Percentiles rank a stretch among this genome's conserved stretches.
Evolutionary conservation across 768 basidiomycete genomes (phyloP).

Genomic region (Tricholoma bakamatsutake): DNA sequence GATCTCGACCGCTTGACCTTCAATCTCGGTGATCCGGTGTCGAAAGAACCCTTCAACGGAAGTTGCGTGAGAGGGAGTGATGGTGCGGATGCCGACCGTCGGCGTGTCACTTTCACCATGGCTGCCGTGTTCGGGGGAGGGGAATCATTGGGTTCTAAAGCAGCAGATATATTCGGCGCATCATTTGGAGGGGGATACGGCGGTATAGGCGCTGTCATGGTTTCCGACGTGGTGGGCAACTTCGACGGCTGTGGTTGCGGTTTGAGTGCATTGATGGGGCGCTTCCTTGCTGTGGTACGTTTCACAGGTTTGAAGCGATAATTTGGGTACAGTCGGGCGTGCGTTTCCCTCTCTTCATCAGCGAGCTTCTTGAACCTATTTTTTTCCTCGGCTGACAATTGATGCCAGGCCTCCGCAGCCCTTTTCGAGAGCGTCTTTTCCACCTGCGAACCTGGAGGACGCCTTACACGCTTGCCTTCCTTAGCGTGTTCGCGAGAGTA

Average conservation of each 20-base stretch:
- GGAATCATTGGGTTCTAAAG: slow-evolving; percentile 1
- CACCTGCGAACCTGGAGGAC: slow-evolving; percentile 26
- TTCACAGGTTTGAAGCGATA: slow-evolving; percentile 60
- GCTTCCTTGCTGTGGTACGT: slow-evolving; percentile 24
- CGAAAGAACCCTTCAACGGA: background rate
- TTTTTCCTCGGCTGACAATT: slow-evolving; percentile 42
- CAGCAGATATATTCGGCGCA: background rate
- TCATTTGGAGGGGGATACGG: slow-evolving; percentile 5
- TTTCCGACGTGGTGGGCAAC: background rate
- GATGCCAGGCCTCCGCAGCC: slow-evolving; percentile 71
- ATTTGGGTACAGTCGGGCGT: slow-evolving; percentile 50
- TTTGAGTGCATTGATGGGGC: slow-evolving; percentile 17
- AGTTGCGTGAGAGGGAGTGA: slow-evolving; percentile 10
- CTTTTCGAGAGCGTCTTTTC: slow-evolving; percentile 69
- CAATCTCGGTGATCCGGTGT: slow-evolving; percentile 4
- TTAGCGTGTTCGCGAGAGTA: slow-evolving; percentile 44
- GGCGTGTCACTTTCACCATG: slow-evolving; percentile 19
- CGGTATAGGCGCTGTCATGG: slow-evolving; percentile 2
- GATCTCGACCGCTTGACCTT: slow-evolving; percentile 16
- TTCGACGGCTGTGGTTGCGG: slow-evolving; percentile 9
- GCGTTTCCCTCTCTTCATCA: slow-evolving; percentile 48
- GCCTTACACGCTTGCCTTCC: slow-evolving; percentile 30
- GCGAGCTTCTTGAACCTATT: slow-evolving; percentile 49
- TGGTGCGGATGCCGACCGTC: slow-evolving; percentile 29
- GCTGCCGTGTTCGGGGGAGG: slow-evolving; percentile 11